phyloP scores from a whole-genome alignment of 1,139 yeast species.

The Debaryomyces psychrophilus region DNA sequence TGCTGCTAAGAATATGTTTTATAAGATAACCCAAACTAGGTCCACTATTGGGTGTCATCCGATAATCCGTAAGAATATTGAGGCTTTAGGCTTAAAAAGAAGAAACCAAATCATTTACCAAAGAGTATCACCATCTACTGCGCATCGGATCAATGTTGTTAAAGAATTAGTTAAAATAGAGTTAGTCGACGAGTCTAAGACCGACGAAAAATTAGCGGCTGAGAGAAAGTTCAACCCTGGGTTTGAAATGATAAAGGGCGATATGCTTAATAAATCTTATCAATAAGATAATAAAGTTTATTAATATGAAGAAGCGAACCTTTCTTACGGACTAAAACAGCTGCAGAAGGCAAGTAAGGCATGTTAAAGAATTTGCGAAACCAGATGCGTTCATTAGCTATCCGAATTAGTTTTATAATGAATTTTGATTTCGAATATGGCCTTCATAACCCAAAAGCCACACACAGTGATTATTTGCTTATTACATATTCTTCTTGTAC shows the following conservation, averaged over 20 bases:
- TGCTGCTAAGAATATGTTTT: constrained; percentile 29
- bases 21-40: constrained; percentile 73
- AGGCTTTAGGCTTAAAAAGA: constrained; percentile 73
- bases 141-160: constrained; percentile 81
- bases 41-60: constrained; percentile 88
- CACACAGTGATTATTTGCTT: neutral
- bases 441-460: neutral
- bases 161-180: constrained; percentile 91
- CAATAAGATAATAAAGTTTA: neutral
- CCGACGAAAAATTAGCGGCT: constrained; percentile 54
- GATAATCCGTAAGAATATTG: constrained; percentile 62
- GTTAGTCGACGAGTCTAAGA: constrained; percentile 56
- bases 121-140: constrained; percentile 73
- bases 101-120: constrained; percentile 78
- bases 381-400: neutral
- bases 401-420: neutral
- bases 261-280: constrained; percentile 15
- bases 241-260: constrained; percentile 34
- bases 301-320: neutral
- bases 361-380: neutral
- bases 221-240: constrained; percentile 69
- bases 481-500: constrained; percentile 8
- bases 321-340: neutral
- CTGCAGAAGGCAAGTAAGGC: neutral
- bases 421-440: neutral